phyloP scores from a whole-genome alignment of 805 yeast genomes.

The Suhomyces sp. region DNA sequence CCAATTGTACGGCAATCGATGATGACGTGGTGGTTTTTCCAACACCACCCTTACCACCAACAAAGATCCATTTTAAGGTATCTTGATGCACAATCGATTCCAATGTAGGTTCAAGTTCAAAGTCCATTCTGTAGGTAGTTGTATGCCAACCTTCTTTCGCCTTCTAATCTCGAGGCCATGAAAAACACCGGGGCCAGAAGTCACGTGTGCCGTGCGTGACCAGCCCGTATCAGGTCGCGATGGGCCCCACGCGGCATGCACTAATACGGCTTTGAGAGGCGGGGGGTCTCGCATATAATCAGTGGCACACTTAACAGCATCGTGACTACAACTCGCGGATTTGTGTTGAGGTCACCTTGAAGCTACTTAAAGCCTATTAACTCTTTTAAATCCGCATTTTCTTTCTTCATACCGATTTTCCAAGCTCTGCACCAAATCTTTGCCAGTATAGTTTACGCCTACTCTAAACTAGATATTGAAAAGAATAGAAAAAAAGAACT shows the following conservation, averaged over 20 bases:
- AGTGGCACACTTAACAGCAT: neutral
- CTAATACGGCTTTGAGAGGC: neutral
- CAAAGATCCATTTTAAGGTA: slow-evolving; percentile 90
- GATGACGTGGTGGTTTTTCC: slow-evolving; percentile 98
- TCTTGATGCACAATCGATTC: slow-evolving; percentile 62
- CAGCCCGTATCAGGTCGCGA: neutral
- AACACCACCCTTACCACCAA: slow-evolving; percentile 99
- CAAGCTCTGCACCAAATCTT: neutral
- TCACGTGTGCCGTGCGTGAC: neutral
- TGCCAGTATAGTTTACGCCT: neutral
- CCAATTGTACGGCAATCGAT: slow-evolving; percentile 91
- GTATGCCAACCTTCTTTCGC: neutral
- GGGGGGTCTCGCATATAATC: neutral
- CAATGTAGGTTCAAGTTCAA: slow-evolving; percentile 68
- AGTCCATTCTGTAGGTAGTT: slow-evolving; percentile 40
- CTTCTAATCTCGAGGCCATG: neutral
- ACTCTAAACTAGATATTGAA: neutral
- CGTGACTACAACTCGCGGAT: neutral
- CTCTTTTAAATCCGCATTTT: neutral
- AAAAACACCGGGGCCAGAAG: neutral
- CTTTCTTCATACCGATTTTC: neutral
- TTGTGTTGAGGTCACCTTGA: neutral
- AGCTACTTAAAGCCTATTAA: neutral
- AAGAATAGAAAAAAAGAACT: neutral
- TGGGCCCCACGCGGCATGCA: neutral